Percentiles rank a stretch among this genome's conserved stretches.
Conservation (phyloP, 2,329 filamentous ascomycete genomes). For the Myotisia sp. region DNA sequence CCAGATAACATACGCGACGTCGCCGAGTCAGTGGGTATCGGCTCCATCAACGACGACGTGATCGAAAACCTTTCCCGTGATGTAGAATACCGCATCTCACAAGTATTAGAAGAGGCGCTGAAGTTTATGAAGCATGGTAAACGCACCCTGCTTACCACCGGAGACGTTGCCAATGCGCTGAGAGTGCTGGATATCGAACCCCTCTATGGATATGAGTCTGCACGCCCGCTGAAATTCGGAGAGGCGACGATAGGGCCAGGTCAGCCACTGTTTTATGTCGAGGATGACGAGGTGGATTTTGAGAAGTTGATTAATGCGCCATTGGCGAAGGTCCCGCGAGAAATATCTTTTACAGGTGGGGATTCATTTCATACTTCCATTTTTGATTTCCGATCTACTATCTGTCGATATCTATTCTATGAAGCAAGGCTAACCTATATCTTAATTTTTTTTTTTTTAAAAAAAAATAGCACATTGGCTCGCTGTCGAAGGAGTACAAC, state of each 20-base stretch:
- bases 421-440: too few species aligned
- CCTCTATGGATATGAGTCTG: slow-evolving; percentile 90
- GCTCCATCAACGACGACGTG: slow-evolving; percentile 67
- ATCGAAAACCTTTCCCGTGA: slow-evolving; percentile 80
- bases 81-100: slow-evolving; percentile 85
- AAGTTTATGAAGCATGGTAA: slow-evolving; percentile 91
- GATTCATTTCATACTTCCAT: slow-evolving; percentile 2
- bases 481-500: slow-evolving; percentile 92
- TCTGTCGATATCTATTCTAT: background rate
- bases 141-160: slow-evolving; percentile 73
- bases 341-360: slow-evolving; percentile 79
- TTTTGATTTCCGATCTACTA: background rate
- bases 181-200: slow-evolving; percentile 83
- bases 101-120: slow-evolving; percentile 83
- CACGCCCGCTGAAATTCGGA: slow-evolving; percentile 73
- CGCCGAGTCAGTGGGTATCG: slow-evolving; percentile 86
- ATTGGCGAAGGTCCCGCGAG: slow-evolving; percentile 82
- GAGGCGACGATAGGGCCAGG: slow-evolving; percentile 88
- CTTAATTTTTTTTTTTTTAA: too few species aligned
- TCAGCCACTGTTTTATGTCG: slow-evolving; percentile 90
- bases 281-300: slow-evolving; percentile 97
- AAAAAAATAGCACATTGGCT: slow-evolving; percentile 80
- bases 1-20: slow-evolving; percentile 91
- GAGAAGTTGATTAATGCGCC: slow-evolving; percentile 97
- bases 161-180: slow-evolving; percentile 77